Base-by-base conservation (phyloP, 306 rosid genomes). In the Prunus fruticosa region DNA sequence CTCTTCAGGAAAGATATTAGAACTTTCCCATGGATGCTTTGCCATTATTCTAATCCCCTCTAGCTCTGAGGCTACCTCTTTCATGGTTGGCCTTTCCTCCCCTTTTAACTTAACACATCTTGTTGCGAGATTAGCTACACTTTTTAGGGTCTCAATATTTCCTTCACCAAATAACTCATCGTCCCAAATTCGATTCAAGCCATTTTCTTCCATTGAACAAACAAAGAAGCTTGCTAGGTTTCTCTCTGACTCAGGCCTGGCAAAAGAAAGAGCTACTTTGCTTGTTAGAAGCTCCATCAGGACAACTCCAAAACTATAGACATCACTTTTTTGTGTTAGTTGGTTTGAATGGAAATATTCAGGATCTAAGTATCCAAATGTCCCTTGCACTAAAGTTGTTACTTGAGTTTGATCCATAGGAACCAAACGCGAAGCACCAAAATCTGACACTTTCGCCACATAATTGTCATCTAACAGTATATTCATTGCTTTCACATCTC, bases 251-350 rank as follows among this genome's bases (percentile, higher is more conserved):
- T 67, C 66, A 3, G 67, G n/a, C 45, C 47, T 14, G 3, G 6
- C 47, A 11, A 30, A 20, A 6, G 69, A 56, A 2, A 74, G 0
- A 0, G 79, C 49, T 19, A 16, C 71, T 67, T 67, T 67, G 16
- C 83, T 78, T 2, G 83, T 80, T 14, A 80, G 23, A 2, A 80
- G 79, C 65, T 80, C 83, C 8, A 50, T 76, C 0, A 80, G 19
- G 28, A 79, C 74, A 20, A 79, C 82, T 15, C 82, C 82, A 56
- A 72, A 79, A 32, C 82, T 73, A 23, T 79, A 79, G 0, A 79
- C 78, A 1, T 79, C 78, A n/a, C 82, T 79, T n/a, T 79, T 72
- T 15, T 79, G 69, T 0, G 82, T 79, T 4, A 80, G 54, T 5
- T 57, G 64, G 64, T 67, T 73, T 3, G 83, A 43, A 0, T 80